A percentile compares a stretch with the other conserved stretches of the same genome.
Evolutionary conservation across 345 rosid genomes (phyloP).

Genomic region (Excoecaria agallocha): DNA sequence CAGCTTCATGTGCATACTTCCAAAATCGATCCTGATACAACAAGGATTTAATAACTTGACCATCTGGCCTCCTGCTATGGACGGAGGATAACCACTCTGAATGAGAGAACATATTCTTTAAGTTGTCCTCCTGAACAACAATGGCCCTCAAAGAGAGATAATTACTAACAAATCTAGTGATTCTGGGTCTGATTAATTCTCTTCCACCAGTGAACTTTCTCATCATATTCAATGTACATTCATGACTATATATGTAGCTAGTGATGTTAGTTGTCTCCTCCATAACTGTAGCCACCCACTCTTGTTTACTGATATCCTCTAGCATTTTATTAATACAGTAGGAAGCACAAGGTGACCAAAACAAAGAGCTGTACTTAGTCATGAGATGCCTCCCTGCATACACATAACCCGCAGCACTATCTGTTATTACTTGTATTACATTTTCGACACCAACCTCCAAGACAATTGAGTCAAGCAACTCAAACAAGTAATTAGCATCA

Average conservation of each 20-base stretch:
- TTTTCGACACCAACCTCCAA: slow-evolving; percentile 29
- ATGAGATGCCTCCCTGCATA: slow-evolving; percentile 33
- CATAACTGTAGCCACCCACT: slow-evolving; percentile 19
- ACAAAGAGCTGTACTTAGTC: slow-evolving; percentile 27
- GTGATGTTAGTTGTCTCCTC: slow-evolving; percentile 27
- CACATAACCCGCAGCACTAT: slow-evolving; percentile 13
- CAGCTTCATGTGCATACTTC: slow-evolving; percentile 32
- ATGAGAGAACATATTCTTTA: slow-evolving; percentile 29
- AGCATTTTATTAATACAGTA: slow-evolving; percentile 30
- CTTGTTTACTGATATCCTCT: slow-evolving; percentile 28
- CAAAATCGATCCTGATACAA: slow-evolving; percentile 26
- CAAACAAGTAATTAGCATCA: slow-evolving; percentile 26
- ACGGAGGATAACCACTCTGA: slow-evolving; percentile 37
- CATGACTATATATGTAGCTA: slow-evolving; percentile 18
- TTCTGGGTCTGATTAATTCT: slow-evolving; percentile 26
- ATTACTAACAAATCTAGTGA: slow-evolving; percentile 16
- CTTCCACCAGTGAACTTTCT: slow-evolving; percentile 29
- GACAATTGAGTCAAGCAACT: slow-evolving; percentile 27
- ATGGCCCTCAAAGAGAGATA: slow-evolving; percentile 28
- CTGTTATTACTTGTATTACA: slow-evolving; percentile 28
- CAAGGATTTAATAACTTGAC: slow-evolving; percentile 37
- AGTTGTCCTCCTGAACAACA: slow-evolving; percentile 28
- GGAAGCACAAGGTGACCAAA: slow-evolving; percentile 33
- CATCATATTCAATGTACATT: slow-evolving; percentile 27
- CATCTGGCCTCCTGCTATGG: slow-evolving; percentile 43